Base-by-base conservation (phyloP, 208 protist species). In the Trypanosoma conorhini region DNA sequence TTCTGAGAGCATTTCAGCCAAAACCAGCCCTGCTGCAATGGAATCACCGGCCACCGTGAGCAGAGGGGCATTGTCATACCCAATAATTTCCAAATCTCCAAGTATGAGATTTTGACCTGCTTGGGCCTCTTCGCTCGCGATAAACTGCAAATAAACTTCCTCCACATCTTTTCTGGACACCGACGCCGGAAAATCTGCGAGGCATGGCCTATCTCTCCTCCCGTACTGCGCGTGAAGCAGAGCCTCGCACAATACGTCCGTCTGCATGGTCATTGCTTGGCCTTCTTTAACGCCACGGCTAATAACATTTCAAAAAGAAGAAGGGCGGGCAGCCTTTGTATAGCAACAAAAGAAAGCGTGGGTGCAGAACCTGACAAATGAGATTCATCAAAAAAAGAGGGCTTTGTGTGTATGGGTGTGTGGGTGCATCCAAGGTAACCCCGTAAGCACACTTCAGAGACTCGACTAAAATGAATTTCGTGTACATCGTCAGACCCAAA, bases 151-250 rank as follows among this genome's bases (percentile, higher is more conserved):
- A 69, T 89, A 95, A n/a, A 77, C 38, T 0, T 58, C 19, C 60
- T 84, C 63, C 7, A 91, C 76, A 21, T 61, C 74, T 22, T 86
- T 62, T 5, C 12, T 28, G 8, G 81, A 70, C 1, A 93, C 77
- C 3, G 51, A 74, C 1, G 83, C 54, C 0, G 87, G 87, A 67
- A 90, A 93, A 50, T 95, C 85, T 33, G 68, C 67, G 12, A 81
- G 26, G 31, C 62, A 76, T 30, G 86, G 87, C 35, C 76, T 72
- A 35, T 81, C 82, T 31, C 72, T 75, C 9, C 84, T 79, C 10
- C 67, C 57, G 72, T 92, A 86, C 65, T 95, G 87, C 31, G 90
- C 87, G 38, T 86, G 77, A 17, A 85, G 80, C 59, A 95, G 85
- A 12, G 87, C 86, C 68, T 95, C 90, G 10, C 33, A 56, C 17